A percentile compares a stretch with the other conserved stretches of the same genome.
These are phyloP conservation scores for Dichotomocladium elegans DNA, from an alignment of 371 early-diverging fungal species.

Conservation along the genomic window DNA sequence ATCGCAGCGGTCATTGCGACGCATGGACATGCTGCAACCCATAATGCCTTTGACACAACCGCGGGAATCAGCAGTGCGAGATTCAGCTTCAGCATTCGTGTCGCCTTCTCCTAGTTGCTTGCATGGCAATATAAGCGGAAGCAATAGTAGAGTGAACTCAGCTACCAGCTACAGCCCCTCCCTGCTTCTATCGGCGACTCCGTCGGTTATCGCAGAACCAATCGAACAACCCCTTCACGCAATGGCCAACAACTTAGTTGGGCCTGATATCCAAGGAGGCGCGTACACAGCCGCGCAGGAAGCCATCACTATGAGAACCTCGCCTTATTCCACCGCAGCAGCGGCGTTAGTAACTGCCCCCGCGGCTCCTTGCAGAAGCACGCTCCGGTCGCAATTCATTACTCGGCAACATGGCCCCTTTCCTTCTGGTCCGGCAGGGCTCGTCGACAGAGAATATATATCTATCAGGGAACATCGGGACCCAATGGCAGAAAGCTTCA, in stretches of 20 bases:
- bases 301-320: background rate
- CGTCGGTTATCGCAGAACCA: constrained; percentile 1
- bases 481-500: constrained; percentile 8
- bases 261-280: constrained; percentile 16
- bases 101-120: no score
- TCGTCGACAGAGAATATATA: constrained; percentile 1
- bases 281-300: constrained; percentile 8
- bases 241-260: constrained; percentile 23
- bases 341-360: background rate
- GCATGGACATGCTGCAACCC: background rate
- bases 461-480: constrained; percentile 4
- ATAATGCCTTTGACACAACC: background rate
- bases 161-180: background rate
- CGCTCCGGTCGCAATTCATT: constrained; percentile 5
- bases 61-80: no score
- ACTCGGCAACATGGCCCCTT: background rate
- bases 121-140: background rate
- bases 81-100: no score
- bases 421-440: background rate
- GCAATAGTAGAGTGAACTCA: background rate
- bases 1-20: constrained; percentile 3
- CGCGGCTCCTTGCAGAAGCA: background rate
- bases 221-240: constrained; percentile 10
- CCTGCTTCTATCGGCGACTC: constrained; percentile 3
- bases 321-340: background rate